These are phyloP conservation scores for Canna indica DNA, from an alignment of 176 grass and related monocot genomes.

Conservation along the genomic window DNA sequence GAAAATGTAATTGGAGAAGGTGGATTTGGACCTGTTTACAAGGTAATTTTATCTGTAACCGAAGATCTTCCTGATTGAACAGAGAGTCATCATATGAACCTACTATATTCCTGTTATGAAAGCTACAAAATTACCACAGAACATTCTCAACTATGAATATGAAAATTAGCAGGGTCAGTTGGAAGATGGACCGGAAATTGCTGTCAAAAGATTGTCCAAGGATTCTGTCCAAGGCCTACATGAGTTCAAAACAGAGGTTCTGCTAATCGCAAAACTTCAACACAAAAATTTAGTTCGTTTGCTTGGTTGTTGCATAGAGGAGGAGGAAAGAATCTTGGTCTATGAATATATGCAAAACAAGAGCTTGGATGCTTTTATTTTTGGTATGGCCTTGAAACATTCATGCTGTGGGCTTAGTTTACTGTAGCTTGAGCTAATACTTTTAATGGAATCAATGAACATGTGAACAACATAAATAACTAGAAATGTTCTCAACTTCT, in stretches of 20 bases:
- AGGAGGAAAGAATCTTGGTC: constrained; percentile 40
- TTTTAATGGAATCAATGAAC: too few relatives aligned
- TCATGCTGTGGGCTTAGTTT: background rate
- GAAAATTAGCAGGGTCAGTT: constrained; percentile 27
- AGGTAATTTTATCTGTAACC: constrained; percentile 13
- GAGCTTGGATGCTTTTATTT: constrained; percentile 47
- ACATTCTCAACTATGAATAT: background rate
- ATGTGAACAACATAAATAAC: too few relatives aligned
- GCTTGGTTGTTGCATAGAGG: constrained; percentile 7
- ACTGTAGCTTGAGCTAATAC: too few relatives aligned
- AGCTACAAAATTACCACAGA: too few relatives aligned
- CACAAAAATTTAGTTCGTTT: constrained; percentile 15
- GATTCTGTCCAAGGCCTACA: constrained; percentile 26
- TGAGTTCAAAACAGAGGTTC: constrained; percentile 52
- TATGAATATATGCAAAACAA: constrained; percentile 55
- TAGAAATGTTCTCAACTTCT: too few relatives aligned
- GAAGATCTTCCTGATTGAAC: too few relatives aligned
- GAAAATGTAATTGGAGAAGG: constrained; percentile 34
- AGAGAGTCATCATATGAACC: too few relatives aligned
- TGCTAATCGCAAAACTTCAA: constrained; percentile 33
- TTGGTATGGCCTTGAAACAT: constrained; percentile 17
- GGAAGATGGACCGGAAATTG: constrained; percentile 40
- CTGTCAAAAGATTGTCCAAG: constrained; percentile 45
- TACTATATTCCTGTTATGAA: too few relatives aligned
- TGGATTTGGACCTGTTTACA: constrained; percentile 48